Evolutionary conservation across 1,284 basidiomycete genomes (phyloP).

Genomic region (Rhodotorula sp.): DNA sequence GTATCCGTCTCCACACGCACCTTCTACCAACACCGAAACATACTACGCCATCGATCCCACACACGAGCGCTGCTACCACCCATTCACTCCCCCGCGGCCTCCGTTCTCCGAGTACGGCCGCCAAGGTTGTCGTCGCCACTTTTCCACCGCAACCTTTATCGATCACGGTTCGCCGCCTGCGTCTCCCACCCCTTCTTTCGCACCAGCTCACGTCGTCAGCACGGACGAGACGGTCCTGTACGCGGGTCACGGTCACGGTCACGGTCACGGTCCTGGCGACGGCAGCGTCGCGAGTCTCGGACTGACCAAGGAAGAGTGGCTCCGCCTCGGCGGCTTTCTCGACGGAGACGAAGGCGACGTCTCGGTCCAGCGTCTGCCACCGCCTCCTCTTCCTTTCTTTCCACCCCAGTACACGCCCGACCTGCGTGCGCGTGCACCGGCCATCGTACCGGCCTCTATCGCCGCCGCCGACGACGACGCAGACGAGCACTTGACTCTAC

Average conservation of each 20-base stretch:
- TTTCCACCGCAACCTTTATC: constrained; percentile 15
- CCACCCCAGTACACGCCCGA: no score
- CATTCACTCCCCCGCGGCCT: not conserved
- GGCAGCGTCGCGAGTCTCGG: not conserved
- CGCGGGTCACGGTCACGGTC: not conserved
- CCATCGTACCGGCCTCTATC: no score
- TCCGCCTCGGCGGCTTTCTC: constrained; percentile 11
- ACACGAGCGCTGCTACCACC: constrained; percentile 1
- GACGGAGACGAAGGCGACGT: not conserved
- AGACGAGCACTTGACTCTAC: no score
- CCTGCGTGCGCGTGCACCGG: no score
- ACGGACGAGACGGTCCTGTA: no score
- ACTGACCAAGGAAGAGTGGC: constrained; percentile 24
- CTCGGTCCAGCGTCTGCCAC: not conserved
- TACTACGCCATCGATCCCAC: constrained; percentile 11
- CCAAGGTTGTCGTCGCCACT: not conserved
- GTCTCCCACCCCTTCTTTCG: not conserved
- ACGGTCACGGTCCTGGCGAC: not conserved
- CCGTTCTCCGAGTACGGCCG: no score
- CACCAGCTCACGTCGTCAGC: not conserved
- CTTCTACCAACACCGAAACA: no score
- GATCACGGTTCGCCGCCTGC: constrained; percentile 16
- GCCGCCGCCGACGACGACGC: no score
- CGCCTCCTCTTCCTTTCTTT: no score
- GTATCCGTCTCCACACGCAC: no score